phyloP scores from a whole-genome alignment of 352 stramenopile genomes.

The Aphanomyces stellatus region DNA sequence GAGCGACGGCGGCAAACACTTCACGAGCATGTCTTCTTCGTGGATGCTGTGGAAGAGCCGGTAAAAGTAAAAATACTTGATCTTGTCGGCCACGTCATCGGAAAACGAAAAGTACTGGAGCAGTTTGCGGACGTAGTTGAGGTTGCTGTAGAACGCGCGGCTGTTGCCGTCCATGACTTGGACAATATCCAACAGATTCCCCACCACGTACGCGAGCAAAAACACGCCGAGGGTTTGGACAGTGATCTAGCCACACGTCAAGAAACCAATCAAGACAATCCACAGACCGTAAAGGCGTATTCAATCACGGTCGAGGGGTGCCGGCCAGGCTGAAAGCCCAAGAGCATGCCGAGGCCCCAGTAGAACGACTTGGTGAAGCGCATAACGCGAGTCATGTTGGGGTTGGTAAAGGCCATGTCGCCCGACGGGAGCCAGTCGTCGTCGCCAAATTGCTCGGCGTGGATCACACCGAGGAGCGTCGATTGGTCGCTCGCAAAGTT shows the following conservation, averaged over 20 bases:
- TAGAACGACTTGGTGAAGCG: background rate
- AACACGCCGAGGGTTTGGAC: slow-evolving; percentile 27
- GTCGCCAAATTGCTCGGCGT: background rate
- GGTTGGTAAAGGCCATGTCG: background rate
- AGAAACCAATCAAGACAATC: background rate
- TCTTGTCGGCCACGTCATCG: slow-evolving; percentile 32
- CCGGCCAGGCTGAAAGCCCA: background rate
- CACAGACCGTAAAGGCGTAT: background rate
- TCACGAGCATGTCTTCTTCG: slow-evolving; percentile 49
- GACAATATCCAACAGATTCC: slow-evolving; percentile 47
- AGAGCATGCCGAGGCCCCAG: slow-evolving; percentile 2
- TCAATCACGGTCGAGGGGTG: background rate
- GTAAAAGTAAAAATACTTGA: slow-evolving; percentile 66
- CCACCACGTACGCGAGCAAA: slow-evolving; percentile 45
- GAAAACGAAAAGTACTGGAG: slow-evolving; percentile 46
- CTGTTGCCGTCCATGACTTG: slow-evolving; percentile 42
- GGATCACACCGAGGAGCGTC: background rate
- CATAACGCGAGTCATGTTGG: background rate
- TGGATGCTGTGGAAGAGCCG: slow-evolving; percentile 55
- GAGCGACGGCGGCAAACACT: slow-evolving; percentile 51
- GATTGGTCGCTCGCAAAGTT: slow-evolving; percentile 36
- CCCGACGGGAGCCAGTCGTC: background rate
- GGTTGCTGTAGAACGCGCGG: slow-evolving; percentile 40
- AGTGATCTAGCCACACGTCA: background rate
- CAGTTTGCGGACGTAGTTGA: slow-evolving; percentile 41